Percentiles rank a stretch among this genome's conserved stretches.
phyloP scores from a whole-genome alignment of 2,329 filamentous ascomycete genomes.

The Leptographium procerum region DNA sequence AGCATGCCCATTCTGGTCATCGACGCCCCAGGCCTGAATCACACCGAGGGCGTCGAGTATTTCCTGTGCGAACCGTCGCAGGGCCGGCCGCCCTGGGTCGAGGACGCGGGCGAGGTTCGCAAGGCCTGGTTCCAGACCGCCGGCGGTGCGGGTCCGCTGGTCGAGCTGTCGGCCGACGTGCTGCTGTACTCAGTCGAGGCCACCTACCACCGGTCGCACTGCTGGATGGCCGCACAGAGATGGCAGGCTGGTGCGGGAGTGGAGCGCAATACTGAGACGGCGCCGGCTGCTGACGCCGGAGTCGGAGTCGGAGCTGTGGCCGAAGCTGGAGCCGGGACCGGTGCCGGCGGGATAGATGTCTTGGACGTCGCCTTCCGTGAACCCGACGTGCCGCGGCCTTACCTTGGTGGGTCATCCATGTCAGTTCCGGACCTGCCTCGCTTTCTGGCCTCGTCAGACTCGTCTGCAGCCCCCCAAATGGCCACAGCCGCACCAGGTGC shows the following conservation, averaged over 20 bases:
- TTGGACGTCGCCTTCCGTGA: background rate
- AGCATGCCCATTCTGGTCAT: conserved; percentile 66
- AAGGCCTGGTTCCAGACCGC: conserved; percentile 67
- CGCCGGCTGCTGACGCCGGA: background rate
- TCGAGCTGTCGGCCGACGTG: conserved; percentile 48
- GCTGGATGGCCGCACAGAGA: conserved; percentile 40
- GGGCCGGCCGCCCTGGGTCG: conserved; percentile 62
- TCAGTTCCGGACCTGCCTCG: conserved; percentile 9
- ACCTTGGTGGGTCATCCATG: conserved; percentile 8
- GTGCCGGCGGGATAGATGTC: background rate
- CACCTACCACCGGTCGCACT: conserved; percentile 47
- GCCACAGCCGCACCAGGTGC: background rate
- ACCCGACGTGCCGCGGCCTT: background rate
- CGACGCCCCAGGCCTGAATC: conserved; percentile 59
- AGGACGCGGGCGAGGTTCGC: conserved; percentile 50
- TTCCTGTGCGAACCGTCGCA: conserved; percentile 69
- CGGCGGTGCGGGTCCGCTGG: conserved; percentile 42
- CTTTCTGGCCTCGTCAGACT: background rate
- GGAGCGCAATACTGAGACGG: background rate
- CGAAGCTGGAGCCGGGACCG: background rate
- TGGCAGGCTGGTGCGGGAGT: conserved; percentile 22
- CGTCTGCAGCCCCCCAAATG: background rate
- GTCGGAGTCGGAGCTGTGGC: conserved; percentile 11
- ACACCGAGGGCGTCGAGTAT: conserved; percentile 65
- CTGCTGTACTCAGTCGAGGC: conserved; percentile 51